A percentile compares a stretch with the other conserved stretches of the same genome.
phyloP scores from a whole-genome alignment of 2,329 filamentous ascomycete species.

The Aspergillus sp. region DNA sequence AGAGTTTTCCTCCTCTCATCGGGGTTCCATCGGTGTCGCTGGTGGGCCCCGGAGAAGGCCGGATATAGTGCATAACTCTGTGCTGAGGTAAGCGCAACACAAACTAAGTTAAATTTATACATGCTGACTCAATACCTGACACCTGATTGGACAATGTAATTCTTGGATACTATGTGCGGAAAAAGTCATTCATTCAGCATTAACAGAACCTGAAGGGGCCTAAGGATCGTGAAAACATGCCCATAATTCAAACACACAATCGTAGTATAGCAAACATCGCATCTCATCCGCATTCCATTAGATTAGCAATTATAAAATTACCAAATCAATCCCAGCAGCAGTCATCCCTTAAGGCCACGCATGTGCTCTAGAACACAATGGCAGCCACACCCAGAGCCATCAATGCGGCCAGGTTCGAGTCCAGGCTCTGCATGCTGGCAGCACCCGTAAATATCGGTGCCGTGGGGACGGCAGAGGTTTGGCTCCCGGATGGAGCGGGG shows the following conservation, averaged over 20 bases:
- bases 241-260: too few species aligned
- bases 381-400: not conserved
- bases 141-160: too few species aligned
- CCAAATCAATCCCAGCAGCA: not conserved
- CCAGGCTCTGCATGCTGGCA: not conserved
- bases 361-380: not conserved
- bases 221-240: too few species aligned
- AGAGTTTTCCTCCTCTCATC: not conserved
- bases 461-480: not conserved
- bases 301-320: not conserved
- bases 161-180: too few species aligned
- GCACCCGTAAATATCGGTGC: not conserved
- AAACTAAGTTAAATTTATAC: too few species aligned
- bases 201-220: too few species aligned
- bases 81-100: too few species aligned
- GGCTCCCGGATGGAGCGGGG: not conserved
- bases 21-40: not conserved
- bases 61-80: not conserved
- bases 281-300: not conserved
- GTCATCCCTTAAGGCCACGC: not conserved
- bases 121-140: too few species aligned
- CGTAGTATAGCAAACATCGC: not conserved
- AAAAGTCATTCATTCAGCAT: too few species aligned
- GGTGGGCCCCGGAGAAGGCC: not conserved
- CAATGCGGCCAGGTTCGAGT: not conserved